phyloP scores from a whole-genome alignment of 345 rosid species.

The Barbarea vulgaris region DNA sequence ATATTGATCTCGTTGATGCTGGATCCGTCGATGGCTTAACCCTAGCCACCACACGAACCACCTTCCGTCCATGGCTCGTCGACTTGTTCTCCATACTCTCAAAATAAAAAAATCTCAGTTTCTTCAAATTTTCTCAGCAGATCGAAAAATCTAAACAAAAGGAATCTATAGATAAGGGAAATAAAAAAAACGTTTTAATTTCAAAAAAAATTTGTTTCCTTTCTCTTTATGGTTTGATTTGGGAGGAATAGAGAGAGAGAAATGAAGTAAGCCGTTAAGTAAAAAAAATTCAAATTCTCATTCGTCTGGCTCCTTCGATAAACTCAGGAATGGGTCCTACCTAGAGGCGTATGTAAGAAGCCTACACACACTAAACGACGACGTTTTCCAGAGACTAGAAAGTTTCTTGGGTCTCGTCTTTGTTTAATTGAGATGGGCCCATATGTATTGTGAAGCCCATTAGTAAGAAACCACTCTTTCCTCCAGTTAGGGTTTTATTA shows the following conservation, averaged over 20 bases:
- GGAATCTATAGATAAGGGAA: constrained; percentile 18
- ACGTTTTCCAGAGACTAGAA: not conserved
- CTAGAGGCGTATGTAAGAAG: constrained; percentile 26
- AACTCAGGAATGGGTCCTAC: constrained; percentile 16
- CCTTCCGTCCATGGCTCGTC: constrained; percentile 19
- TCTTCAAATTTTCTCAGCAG: not conserved
- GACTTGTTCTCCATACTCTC: constrained; percentile 26
- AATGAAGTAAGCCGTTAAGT: constrained; percentile 16
- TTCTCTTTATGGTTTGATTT: not conserved
- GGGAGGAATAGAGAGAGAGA: not conserved
- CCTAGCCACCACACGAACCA: constrained; percentile 64
- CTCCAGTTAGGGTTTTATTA: not conserved
- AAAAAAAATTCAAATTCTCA: constrained; percentile 5
- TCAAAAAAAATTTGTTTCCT: constrained; percentile 10
- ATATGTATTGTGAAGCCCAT: not conserved
- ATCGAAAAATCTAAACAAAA: not conserved
- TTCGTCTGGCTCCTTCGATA: constrained; percentile 29
- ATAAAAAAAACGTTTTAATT: constrained; percentile 13
- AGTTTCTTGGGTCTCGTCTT: not conserved
- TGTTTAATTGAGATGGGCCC: not conserved
- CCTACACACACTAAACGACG: not conserved
- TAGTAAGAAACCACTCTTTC: not conserved
- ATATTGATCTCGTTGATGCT: constrained; percentile 38
- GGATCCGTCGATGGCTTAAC: constrained; percentile 47
- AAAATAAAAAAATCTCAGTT: not conserved